Base-by-base conservation (phyloP, 2,329 filamentous ascomycete species). In the Trichophyton equinum region DNA sequence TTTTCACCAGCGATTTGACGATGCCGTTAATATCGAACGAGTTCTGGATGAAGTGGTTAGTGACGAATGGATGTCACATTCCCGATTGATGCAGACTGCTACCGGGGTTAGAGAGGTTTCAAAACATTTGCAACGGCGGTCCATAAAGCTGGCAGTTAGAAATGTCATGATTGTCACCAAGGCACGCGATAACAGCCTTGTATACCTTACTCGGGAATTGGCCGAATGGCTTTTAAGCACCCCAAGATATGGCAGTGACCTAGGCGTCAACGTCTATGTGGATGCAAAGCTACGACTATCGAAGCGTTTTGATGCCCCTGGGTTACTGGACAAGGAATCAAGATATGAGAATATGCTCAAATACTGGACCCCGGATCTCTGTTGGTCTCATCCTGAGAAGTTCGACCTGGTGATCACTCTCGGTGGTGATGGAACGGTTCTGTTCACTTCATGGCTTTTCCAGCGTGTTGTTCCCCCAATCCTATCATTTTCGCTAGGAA, bases 131-230 rank as follows among this genome's bases (percentile, higher is more conserved):
- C 92, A 96, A 76, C 85, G 92, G 61, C 84, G 90, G 46, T 92
- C 94, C 22, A 90, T 97, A 74, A 94, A 89, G 75, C 86, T 91
- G 66, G 91, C 91, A 9, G 91, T 99, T 55, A 85, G 84, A 70
- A 96, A 90, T 72, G 84, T 99, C 69, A 97, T 99, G 94, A 96
- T 99, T 69, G 89, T 99, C 65, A 99, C 94, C 64, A 99, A 97
- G 76, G 94, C 94, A 22, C 85, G 94, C 64, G 94, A 99, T 76
- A 97, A 99, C 71, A 85, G 89, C 67, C 81, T 99, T 15, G 92
- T 99, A 38, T 83, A 88, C 67, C 79, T 96, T 66, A 99, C 94
- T 1, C 83, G 89, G 62, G 91, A 99, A 72, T 78, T 99, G 62
- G 81, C 92, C 9, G 83, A 86, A 67, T 99, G 92, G 90, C 80